Evolutionary conservation across 108 stramenopile species (phyloP).

Genomic region (Cyclotella cryptica): DNA sequence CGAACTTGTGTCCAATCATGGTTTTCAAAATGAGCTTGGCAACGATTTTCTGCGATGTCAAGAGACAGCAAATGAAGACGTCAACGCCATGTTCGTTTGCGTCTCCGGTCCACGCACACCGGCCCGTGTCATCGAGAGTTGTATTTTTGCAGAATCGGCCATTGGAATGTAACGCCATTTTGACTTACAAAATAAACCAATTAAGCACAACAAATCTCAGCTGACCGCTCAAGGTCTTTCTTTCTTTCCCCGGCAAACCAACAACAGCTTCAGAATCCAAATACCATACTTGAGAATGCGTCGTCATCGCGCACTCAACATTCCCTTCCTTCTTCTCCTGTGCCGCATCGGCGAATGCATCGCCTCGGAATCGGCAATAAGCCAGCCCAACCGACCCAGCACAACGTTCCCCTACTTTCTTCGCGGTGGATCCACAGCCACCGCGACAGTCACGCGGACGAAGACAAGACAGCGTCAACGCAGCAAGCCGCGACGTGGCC

Average conservation of each 20-base stretch:
- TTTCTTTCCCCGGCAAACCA: no score
- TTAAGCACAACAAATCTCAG: neutral
- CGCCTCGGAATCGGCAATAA: neutral
- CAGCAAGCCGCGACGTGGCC: neutral
- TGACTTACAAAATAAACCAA: neutral
- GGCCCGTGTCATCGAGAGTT: no score
- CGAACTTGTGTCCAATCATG: no score
- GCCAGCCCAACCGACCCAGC: neutral
- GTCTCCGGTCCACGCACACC: no score
- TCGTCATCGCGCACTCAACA: neutral
- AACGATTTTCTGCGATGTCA: no score
- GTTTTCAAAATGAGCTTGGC: no score
- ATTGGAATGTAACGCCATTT: neutral
- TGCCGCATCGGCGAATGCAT: neutral
- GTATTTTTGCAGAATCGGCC: no score
- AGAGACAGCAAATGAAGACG: no score
- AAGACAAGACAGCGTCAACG: slow-evolving; percentile 13
- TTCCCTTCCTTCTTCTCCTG: slow-evolving; percentile 3
- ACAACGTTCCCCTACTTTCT: slow-evolving; percentile 19
- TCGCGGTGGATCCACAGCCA: slow-evolving; percentile 38
- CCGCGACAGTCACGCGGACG: slow-evolving; percentile 18
- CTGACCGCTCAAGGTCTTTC: neutral
- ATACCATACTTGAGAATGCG: neutral
- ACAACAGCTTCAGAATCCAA: no score
- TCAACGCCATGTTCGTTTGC: no score